Conservation (phyloP, 768 basidiomycete genomes). For the Leucogyrophana mollusca region DNA sequence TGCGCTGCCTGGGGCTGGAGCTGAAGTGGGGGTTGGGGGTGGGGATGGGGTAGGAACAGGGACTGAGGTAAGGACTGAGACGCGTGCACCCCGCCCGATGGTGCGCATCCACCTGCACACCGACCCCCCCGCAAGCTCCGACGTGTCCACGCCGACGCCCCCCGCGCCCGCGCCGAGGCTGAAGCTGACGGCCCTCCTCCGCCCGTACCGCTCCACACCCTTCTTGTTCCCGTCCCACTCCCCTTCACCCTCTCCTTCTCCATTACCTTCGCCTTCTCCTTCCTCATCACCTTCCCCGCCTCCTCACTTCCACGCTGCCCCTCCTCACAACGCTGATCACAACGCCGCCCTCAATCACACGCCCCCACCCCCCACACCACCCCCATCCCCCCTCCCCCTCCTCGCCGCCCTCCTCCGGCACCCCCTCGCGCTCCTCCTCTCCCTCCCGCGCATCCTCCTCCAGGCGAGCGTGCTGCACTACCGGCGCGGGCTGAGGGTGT, state of each 20-base stretch:
- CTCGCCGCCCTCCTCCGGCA: constrained; percentile 37
- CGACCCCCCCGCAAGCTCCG: constrained; percentile 8
- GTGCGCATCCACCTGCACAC: constrained; percentile 43
- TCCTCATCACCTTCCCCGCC: constrained; percentile 24
- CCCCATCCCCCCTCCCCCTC: constrained; percentile 23
- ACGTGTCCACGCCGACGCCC: constrained; percentile 7
- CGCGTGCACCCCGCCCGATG: constrained; percentile 27
- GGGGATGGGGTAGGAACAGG: too few species aligned
- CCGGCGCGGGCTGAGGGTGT: constrained; percentile 52
- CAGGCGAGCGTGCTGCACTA: constrained; percentile 65
- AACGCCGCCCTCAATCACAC: constrained; percentile 24
- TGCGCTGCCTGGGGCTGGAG: too few species aligned
- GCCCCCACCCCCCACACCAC: constrained; percentile 36
- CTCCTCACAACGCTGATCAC: too few species aligned
- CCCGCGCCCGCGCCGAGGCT: constrained; percentile 29
- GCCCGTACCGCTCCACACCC: constrained; percentile 9
- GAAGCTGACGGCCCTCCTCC: constrained; percentile 55
- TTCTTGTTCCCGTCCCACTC: background rate
- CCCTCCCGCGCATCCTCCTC: constrained; percentile 59
- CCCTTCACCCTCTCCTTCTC: constrained; percentile 38
- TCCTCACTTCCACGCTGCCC: constrained; percentile 29
- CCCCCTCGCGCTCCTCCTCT: constrained; percentile 55
- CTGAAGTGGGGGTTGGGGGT: too few species aligned
- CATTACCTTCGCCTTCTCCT: constrained; percentile 29
- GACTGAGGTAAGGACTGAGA: too few species aligned